Percentiles rank a stretch among this genome's conserved stretches.
These are phyloP conservation scores for Castanospermum australe DNA, from an alignment of 306 rosid species.

Conservation along the genomic window DNA sequence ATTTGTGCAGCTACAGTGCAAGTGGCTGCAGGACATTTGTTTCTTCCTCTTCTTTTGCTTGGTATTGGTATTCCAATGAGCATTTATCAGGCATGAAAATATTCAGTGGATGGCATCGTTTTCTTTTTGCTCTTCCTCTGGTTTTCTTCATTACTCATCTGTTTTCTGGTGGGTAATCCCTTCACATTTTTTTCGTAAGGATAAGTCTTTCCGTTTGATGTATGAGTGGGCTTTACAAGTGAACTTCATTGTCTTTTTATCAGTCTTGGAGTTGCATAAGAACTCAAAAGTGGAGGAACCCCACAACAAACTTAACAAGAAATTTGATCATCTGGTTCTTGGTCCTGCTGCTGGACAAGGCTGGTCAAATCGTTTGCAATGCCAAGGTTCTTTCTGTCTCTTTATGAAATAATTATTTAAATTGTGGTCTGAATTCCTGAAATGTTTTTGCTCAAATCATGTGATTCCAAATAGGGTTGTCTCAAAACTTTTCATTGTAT, in stretches of 20 bases:
- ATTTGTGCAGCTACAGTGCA: conserved; percentile 22
- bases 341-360: conserved; percentile 98
- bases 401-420: conserved; percentile 8
- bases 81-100: conserved; percentile 46
- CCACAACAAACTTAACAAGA: conserved; percentile 49
- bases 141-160: conserved; percentile 63
- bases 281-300: conserved; percentile 41
- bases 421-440: not conserved
- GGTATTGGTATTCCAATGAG: conserved; percentile 21
- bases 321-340: conserved; percentile 75
- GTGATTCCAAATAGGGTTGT: not conserved
- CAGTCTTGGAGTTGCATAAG: conserved; percentile 65
- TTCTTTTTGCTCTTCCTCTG: conserved; percentile 65
- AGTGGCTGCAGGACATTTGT: not conserved
- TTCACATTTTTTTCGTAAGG: not conserved
- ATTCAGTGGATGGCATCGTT: conserved; percentile 64
- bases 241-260: conserved; percentile 14
- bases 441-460: not conserved
- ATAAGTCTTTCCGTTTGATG: conserved; percentile 3
- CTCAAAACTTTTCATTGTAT: not conserved
- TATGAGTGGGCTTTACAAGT: not conserved
- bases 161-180: conserved; percentile 51
- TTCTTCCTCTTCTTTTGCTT: not conserved
- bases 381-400: conserved; percentile 58
- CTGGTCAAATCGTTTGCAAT: conserved; percentile 76